Evolutionary conservation across 2,329 filamentous ascomycete species (phyloP), one percentile per base, ranked within the genome.

Genomic region (Penicillium aurantiogriseum): DNA sequence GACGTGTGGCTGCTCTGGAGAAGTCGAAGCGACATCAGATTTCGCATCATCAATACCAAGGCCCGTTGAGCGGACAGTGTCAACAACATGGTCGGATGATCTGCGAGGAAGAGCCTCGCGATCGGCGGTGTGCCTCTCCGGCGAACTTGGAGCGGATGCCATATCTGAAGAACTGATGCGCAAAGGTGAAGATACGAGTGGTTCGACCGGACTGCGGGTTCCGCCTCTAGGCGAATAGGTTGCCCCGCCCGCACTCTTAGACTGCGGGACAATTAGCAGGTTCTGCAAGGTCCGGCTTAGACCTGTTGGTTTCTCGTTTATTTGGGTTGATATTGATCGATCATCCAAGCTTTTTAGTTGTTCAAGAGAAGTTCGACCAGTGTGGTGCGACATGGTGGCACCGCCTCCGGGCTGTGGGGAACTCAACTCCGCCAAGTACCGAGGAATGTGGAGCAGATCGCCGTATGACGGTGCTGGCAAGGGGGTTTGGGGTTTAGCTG

Each of bases 251-350:
- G 73, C 74, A 60, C 75, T 74, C 51, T 75, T 62, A 44, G 56
- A 57, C 42, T 69, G 65, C 58, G 63, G 63, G 39, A 67, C 62
- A 53, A 68, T 79, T 57, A 88, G 78, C 82, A 89, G 85, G 73
- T 85, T 90, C 64, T 88, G 82, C 53, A 89, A 83, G 11, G 88
- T 87, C 25, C 88, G 89, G 52, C 81, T 83, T 45, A 63, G 40
- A 9, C 51, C 43, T 19, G 11, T 33, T 33, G 47, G n/a, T 54
- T 52, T 52, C n/a, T 51, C 49, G 4, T 9, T 27, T 29, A 46
- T 33, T 5, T 25, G 17, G 55, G 31, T 54, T 35, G 45, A 29
- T 25, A 53, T 40, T 19, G 57, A 44, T 29, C 23, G 58, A 43
- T 25, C 21, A n/a, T 33, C 29, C 10, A 47, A 43, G 29, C n/a